These are phyloP conservation scores for Rhizopogon vulgaris DNA, from an alignment of 768 basidiomycete species.

Conservation along the genomic window DNA sequence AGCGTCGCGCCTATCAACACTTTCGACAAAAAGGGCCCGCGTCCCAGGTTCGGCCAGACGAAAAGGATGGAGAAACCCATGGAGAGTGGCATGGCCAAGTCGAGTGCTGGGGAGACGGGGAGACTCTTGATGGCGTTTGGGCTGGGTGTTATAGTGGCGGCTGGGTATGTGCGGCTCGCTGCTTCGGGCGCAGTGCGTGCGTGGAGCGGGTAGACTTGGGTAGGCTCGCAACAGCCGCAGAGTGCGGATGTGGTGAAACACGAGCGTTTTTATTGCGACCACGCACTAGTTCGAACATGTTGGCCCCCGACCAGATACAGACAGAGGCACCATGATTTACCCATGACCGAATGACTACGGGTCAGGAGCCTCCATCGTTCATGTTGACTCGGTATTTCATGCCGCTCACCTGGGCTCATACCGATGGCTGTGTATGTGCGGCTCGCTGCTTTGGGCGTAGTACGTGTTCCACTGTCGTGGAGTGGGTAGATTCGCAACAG, in stretches of 20 bases:
- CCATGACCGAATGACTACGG: too few species aligned
- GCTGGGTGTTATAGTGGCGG: constrained; percentile 19
- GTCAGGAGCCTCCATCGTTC: too few species aligned
- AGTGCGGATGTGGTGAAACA: not conserved
- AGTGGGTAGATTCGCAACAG: not conserved
- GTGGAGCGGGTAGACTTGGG: not conserved
- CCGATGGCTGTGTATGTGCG: constrained; percentile 10
- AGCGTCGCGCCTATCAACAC: constrained; percentile 12
- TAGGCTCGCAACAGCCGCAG: not conserved
- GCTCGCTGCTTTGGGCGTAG: constrained; percentile 3
- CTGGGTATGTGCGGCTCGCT: constrained; percentile 8
- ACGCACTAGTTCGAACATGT: not conserved
- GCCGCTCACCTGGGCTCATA: constrained; percentile 14
- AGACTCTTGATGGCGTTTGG: constrained; percentile 23
- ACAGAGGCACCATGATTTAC: too few species aligned
- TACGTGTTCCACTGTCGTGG: too few species aligned
- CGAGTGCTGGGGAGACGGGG: not conserved
- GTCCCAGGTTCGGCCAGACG: not conserved
- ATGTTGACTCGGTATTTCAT: too few species aligned
- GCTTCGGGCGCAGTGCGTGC: not conserved
- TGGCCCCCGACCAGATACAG: too few species aligned
- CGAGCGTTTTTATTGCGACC: not conserved
- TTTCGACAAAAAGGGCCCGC: constrained; percentile 13
- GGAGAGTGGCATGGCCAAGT: not conserved
- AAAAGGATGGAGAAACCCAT: not conserved